Conservation (phyloP, 108 stramenopile genomes). For the Hondaea fermentalgiana region DNA sequence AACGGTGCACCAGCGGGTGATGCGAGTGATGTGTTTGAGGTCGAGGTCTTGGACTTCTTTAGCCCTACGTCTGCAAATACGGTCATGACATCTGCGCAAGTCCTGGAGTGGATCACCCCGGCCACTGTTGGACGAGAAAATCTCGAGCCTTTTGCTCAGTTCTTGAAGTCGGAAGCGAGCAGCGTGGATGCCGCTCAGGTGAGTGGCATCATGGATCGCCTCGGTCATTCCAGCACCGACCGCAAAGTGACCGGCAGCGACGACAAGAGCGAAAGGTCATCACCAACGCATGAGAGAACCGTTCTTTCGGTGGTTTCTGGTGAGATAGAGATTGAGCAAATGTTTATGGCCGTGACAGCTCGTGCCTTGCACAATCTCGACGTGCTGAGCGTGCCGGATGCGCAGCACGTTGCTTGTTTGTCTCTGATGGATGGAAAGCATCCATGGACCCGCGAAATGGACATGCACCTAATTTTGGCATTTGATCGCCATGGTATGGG, state of each 20-base stretch:
- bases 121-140: not conserved
- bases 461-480: not conserved
- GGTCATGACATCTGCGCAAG: not conserved
- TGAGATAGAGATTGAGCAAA: not conserved
- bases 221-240: not conserved
- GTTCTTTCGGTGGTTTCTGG: not conserved
- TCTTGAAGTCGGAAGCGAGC: not conserved
- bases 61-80: not conserved
- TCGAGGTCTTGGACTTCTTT: not conserved
- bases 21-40: not conserved
- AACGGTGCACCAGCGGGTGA: too few relatives aligned
- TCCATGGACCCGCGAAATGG: conserved; percentile 1
- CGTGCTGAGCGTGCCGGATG: not conserved
- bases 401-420: not conserved
- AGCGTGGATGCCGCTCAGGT: not conserved
- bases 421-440: not conserved
- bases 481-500: not conserved
- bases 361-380: not conserved
- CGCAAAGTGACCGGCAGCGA: too few relatives aligned
- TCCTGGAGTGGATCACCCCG: not conserved
- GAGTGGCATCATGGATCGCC: not conserved
- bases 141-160: not conserved
- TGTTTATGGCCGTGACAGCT: not conserved
- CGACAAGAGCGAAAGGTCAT: too few relatives aligned
- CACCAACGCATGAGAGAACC: not conserved